phyloP scores from a whole-genome alignment of 495 filamentous ascomycete species.

The Recurvomyces mirabilis region DNA sequence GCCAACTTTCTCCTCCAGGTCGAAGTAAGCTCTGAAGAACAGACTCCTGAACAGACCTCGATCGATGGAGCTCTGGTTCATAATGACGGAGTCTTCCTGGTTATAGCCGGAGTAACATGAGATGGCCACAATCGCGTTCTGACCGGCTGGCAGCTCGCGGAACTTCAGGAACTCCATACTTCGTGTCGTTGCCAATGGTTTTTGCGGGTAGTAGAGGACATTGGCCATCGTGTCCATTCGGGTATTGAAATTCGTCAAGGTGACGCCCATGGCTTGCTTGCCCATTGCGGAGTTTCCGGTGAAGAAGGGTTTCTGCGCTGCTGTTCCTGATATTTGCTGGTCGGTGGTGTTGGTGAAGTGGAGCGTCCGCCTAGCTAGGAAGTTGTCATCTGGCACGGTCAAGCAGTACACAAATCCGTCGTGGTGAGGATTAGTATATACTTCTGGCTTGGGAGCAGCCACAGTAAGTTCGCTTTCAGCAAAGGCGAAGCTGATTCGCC shows the following conservation, averaged over 20 bases:
- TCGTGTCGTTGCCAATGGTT: conserved; percentile 87
- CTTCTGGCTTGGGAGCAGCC: not conserved
- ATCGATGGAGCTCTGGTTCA: conserved; percentile 99
- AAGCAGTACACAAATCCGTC: conserved; percentile 9
- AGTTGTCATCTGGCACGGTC: conserved; percentile 10
- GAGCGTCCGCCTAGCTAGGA: conserved; percentile 4
- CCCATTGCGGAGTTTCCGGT: conserved; percentile 99
- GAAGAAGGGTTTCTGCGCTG: conserved; percentile 57
- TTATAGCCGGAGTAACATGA: conserved; percentile 98
- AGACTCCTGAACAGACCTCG: conserved; percentile 93
- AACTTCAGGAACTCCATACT: conserved; percentile 99
- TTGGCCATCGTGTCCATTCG: conserved; percentile 99
- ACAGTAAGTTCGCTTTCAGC: conserved; percentile 3
- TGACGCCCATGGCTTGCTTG: conserved; percentile 99
- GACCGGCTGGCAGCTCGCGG: conserved; percentile 88
- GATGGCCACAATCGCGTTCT: conserved; percentile 98
- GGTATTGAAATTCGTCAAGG: conserved; percentile 86
- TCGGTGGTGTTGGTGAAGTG: conserved; percentile 1
- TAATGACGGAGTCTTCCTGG: conserved; percentile 99
- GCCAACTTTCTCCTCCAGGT: conserved; percentile 88
- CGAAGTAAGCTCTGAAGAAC: conserved; percentile 94
- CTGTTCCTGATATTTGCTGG: not conserved
- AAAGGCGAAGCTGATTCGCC: conserved; percentile 1
- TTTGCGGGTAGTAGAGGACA: conserved; percentile 97
- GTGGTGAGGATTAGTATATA: conserved; percentile 3